A percentile compares a stretch with the other conserved stretches of the same genome.
These are phyloP conservation scores for Cichorium intybus DNA, from an alignment of 140 eudicot species.

Conservation along the genomic window DNA sequence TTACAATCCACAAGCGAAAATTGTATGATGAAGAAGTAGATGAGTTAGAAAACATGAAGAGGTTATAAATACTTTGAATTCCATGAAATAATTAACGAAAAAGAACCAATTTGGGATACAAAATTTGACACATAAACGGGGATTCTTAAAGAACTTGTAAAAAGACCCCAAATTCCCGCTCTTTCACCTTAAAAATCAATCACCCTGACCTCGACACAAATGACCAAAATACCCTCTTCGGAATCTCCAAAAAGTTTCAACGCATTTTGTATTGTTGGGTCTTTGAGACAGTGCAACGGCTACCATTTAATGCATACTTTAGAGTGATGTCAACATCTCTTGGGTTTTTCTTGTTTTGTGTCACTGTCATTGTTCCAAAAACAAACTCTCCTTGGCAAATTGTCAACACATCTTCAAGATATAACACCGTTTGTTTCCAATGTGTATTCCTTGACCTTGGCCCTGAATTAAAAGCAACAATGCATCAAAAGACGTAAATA, in stretches of 20 bases:
- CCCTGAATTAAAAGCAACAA: constrained; percentile 38
- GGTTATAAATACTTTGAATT: background rate
- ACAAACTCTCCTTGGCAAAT: constrained; percentile 84
- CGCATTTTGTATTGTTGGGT: constrained; percentile 85
- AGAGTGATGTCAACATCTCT: constrained; percentile 81
- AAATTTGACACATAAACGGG: constrained; percentile 13
- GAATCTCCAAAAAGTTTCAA: constrained; percentile 17
- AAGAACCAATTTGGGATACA: constrained; percentile 17
- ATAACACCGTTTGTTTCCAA: constrained; percentile 96
- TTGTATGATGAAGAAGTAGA: no score
- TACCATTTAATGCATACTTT: constrained; percentile 75
- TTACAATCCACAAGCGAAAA: background rate
- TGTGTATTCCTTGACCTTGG: constrained; percentile 89
- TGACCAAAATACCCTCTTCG: constrained; percentile 8
- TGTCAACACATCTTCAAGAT: constrained; percentile 85
- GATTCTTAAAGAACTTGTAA: background rate
- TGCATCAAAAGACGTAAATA: background rate
- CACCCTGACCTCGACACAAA: constrained; percentile 1
- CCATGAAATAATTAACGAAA: constrained; percentile 8
- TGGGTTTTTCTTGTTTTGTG: constrained; percentile 95
- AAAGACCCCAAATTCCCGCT: constrained; percentile 6
- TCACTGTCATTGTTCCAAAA: constrained; percentile 67
- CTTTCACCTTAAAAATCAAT: background rate
- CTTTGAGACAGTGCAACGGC: constrained; percentile 57
- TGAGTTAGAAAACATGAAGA: background rate